Percentiles rank a stretch among this genome's conserved stretches.
These are phyloP conservation scores for Taiozyma sp. DNA, from an alignment of 1,139 yeast species.

Conservation along the genomic window DNA sequence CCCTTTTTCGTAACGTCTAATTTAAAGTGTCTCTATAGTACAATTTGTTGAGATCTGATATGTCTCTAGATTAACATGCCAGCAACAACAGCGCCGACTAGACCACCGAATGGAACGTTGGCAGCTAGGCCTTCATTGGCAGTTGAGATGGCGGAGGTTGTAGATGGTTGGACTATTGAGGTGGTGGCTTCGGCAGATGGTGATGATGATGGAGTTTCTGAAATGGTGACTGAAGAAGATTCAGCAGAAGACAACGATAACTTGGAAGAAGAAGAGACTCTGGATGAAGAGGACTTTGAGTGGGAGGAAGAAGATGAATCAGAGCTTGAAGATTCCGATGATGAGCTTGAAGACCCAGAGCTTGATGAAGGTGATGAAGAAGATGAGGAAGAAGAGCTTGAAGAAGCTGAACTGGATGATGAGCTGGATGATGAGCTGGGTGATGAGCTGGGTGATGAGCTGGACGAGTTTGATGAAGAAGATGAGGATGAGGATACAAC, in stretches of 20 bases:
- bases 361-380: conserved; percentile 2
- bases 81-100: conserved; percentile 28
- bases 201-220: neutral
- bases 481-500: neutral
- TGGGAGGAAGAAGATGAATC: neutral
- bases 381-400: neutral
- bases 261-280: neutral
- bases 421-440: too few species aligned
- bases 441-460: too few species aligned
- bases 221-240: neutral
- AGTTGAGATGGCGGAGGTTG: conserved; percentile 7
- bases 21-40: neutral
- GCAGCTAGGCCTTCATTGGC: conserved; percentile 27
- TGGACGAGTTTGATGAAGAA: neutral
- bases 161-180: conserved; percentile 2
- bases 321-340: conserved; percentile 2
- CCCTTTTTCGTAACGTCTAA: neutral
- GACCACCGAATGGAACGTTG: conserved; percentile 26
- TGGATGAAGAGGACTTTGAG: neutral
- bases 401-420: neutral
- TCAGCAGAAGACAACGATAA: conserved; percentile 3
- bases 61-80: conserved; percentile 11
- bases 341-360: neutral
- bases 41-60: neutral
- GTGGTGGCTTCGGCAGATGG: neutral